A percentile compares a stretch with the other conserved stretches of the same genome.
These are phyloP conservation scores for Lachnellula willkommii DNA, from an alignment of 2,329 filamentous ascomycete genomes.

Conservation along the genomic window DNA sequence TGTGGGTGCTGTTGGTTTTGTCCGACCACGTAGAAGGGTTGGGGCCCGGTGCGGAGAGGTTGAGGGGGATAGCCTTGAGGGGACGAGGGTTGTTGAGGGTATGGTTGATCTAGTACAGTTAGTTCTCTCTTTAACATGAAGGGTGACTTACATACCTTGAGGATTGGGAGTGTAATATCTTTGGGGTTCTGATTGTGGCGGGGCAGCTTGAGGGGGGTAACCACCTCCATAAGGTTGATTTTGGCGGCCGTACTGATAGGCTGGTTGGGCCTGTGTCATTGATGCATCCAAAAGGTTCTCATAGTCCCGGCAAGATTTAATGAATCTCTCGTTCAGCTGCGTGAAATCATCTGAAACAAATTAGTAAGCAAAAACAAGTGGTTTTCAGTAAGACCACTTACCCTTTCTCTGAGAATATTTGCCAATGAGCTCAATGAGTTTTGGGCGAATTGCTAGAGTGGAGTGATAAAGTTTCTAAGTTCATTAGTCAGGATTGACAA, in stretches of 20 bases:
- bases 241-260: constrained; percentile 62
- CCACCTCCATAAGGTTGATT: constrained; percentile 35
- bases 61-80: constrained; percentile 50
- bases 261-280: constrained; percentile 87
- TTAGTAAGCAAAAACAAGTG: constrained; percentile 11
- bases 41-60: constrained; percentile 47
- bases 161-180: constrained; percentile 64
- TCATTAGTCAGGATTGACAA: constrained; percentile 31
- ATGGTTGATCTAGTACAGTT: constrained; percentile 33
- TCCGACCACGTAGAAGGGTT: constrained; percentile 59
- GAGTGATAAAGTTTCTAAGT: constrained; percentile 75
- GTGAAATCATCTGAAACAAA: constrained; percentile 82
- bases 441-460: constrained; percentile 88
- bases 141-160: constrained; percentile 23
- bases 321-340: constrained; percentile 98
- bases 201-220: constrained; percentile 32
- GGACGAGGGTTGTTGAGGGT: constrained; percentile 44
- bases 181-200: constrained; percentile 53
- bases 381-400: constrained; percentile 33
- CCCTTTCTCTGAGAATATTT: constrained; percentile 99
- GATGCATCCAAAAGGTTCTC: constrained; percentile 92
- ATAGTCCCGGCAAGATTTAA: constrained; percentile 95
- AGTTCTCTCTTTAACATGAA: constrained; percentile 1
- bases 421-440: constrained; percentile 95
- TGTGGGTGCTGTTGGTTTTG: constrained; percentile 30